Conservation (phyloP, 176 grass and related monocot genomes). For the Zizania latifolia region DNA sequence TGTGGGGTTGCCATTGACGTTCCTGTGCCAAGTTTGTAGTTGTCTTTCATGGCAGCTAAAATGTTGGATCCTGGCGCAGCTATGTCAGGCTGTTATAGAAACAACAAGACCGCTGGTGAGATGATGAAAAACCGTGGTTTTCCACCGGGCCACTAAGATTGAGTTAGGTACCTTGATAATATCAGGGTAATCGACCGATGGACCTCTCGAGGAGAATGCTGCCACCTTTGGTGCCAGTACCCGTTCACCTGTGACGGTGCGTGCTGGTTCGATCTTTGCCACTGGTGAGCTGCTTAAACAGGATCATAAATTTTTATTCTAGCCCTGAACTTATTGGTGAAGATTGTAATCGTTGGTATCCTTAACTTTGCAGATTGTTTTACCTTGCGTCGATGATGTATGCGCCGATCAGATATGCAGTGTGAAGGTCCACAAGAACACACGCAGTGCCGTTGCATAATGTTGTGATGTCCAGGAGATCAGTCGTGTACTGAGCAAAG, state of each 20-base stretch:
- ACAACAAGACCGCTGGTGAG: neutral
- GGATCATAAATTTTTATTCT: neutral
- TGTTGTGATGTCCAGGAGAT: accelerated
- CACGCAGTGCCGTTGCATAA: neutral
- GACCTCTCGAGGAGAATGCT: constrained; percentile 25
- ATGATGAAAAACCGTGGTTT: neutral
- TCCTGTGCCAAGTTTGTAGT: neutral
- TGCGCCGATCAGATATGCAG: neutral
- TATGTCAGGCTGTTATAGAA: constrained; percentile 11
- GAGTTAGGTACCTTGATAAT: constrained; percentile 7
- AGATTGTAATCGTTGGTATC: no score
- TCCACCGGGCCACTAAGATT: neutral
- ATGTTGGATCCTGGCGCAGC: constrained; percentile 33
- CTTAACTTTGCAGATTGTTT: constrained; percentile 6
- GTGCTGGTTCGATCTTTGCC: constrained; percentile 22
- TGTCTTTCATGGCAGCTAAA: constrained; percentile 9
- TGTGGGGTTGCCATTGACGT: constrained; percentile 39
- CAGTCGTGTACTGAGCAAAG: neutral
- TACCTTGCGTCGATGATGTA: neutral
- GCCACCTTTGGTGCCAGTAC: neutral
- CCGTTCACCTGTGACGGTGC: neutral
- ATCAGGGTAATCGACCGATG: neutral
- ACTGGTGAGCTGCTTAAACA: neutral
- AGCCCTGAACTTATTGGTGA: neutral
- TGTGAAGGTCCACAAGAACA: constrained; percentile 24